Conservation (phyloP, 352 stramenopile species). For the Poterioochromonas sp. region DNA sequence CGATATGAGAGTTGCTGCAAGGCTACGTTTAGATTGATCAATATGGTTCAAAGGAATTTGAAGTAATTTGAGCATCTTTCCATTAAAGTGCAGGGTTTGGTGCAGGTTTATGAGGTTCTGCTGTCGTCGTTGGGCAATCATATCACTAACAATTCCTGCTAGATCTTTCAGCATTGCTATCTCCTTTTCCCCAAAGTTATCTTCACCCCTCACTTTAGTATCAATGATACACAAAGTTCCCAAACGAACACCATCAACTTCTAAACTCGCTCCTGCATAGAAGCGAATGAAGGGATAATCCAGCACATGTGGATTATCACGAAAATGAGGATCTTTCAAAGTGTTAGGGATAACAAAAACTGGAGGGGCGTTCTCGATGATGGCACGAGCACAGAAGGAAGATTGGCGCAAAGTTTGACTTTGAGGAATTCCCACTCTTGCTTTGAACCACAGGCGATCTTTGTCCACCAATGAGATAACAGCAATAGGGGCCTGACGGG, state of each 20-base stretch:
- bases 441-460: conserved; percentile 88
- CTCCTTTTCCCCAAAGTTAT: too few relatives aligned
- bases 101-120: too few relatives aligned
- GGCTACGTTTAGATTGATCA: too few relatives aligned
- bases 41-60: too few relatives aligned
- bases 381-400: conserved; percentile 57
- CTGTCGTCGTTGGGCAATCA: too few relatives aligned
- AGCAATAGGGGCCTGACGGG: conserved; percentile 50
- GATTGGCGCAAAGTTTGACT: conserved; percentile 50
- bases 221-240: conserved; percentile 59
- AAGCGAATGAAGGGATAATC: conserved; percentile 77
- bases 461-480: conserved; percentile 73
- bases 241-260: conserved; percentile 50
- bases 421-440: conserved; percentile 47
- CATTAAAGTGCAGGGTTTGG: too few relatives aligned
- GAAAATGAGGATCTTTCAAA: conserved; percentile 68
- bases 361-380: conserved; percentile 37
- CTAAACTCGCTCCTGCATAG: conserved; percentile 76
- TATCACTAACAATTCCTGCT: too few relatives aligned
- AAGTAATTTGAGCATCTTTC: too few relatives aligned
- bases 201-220: neutral
- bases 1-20: too few relatives aligned
- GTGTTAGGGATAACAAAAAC: conserved; percentile 73
- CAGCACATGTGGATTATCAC: conserved; percentile 71
- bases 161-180: too few relatives aligned